Conservation (phyloP, 2,329 filamentous ascomycete genomes). For the Penicillium sumatraense region DNA sequence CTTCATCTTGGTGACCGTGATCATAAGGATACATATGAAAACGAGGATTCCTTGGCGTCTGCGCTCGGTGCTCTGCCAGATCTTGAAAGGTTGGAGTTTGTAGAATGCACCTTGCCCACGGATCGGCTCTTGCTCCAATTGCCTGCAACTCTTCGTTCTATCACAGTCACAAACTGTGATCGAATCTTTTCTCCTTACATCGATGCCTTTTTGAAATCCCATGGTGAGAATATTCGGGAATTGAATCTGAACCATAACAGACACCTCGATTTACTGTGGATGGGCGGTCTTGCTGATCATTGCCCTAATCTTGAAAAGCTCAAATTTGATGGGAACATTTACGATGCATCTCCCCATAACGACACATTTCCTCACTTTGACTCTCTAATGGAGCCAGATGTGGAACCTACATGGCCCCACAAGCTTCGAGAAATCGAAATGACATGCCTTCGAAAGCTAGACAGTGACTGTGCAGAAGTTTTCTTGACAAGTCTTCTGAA, state of each 20-base stretch:
- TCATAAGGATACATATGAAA: conserved; percentile 42
- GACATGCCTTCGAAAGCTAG: conserved; percentile 76
- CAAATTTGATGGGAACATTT: conserved; percentile 79
- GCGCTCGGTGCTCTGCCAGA: conserved; percentile 63
- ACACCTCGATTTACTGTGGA: conserved; percentile 74
- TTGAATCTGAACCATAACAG: conserved; percentile 79
- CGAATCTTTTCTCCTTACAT: conserved; percentile 72
- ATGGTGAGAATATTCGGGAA: conserved; percentile 69
- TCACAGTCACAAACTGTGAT: conserved; percentile 81
- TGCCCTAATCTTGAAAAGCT: conserved; percentile 75
- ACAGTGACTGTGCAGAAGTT: conserved; percentile 68
- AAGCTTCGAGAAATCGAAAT: conserved; percentile 74
- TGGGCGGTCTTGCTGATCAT: conserved; percentile 65
- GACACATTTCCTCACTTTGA: conserved; percentile 79
- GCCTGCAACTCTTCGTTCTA: conserved; percentile 66
- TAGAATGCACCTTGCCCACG: conserved; percentile 75
- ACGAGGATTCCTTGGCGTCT: conserved; percentile 44
- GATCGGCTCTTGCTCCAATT: conserved; percentile 69
- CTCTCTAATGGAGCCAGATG: conserved; percentile 58
- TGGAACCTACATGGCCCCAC: conserved; percentile 78
- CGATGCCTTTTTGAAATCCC: conserved; percentile 65
- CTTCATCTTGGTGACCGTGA: conserved; percentile 46
- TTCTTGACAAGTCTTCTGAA: conserved; percentile 81
- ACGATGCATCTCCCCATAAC: conserved; percentile 67
- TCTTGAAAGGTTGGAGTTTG: conserved; percentile 71